phyloP scores from a whole-genome alignment of 257 asterid genomes.

The Ajuga chamaepitys region DNA sequence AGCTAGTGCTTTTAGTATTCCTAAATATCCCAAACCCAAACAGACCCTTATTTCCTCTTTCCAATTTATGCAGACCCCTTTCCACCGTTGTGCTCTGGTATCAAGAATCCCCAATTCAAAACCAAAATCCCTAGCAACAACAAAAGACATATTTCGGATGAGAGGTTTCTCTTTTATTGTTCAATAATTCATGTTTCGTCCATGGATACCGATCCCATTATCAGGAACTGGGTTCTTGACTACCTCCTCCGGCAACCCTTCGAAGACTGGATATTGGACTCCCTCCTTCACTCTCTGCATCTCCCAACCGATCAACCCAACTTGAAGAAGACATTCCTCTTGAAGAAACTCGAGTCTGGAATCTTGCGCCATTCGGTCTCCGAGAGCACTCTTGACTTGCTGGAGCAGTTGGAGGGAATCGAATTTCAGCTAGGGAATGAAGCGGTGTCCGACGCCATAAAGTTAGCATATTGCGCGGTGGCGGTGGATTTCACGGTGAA shows the following conservation, averaged over 20 bases:
- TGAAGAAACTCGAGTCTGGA: conserved; percentile 41
- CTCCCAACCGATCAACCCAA: conserved; percentile 26
- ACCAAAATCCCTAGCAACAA: too few relatives aligned
- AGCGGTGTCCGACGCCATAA: conserved; percentile 31
- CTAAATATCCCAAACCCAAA: too few relatives aligned
- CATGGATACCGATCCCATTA: conserved; percentile 42
- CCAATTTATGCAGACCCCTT: too few relatives aligned
- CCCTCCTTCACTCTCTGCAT: conserved; percentile 38
- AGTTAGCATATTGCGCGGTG: conserved; percentile 58
- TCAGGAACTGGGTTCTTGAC: conserved; percentile 56
- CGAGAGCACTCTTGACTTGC: conserved; percentile 37
- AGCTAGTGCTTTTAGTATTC: too few relatives aligned
- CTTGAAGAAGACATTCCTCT: conserved; percentile 33
- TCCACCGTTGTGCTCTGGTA: too few relatives aligned
- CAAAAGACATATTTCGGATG: too few relatives aligned
- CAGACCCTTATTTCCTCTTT: too few relatives aligned
- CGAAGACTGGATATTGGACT: conserved; percentile 26
- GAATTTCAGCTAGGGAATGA: conserved; percentile 25
- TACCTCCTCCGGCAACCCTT: conserved; percentile 48
- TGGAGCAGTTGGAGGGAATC: conserved; percentile 50
- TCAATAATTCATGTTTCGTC: background rate
- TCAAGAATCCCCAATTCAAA: too few relatives aligned
- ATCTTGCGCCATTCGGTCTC: conserved; percentile 21
- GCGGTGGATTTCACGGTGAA: conserved; percentile 63
- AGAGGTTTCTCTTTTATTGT: conserved; percentile 8